phyloP scores from a whole-genome alignment of 2,329 filamentous ascomycete species.

The Ascochyta viciae-villosae region DNA sequence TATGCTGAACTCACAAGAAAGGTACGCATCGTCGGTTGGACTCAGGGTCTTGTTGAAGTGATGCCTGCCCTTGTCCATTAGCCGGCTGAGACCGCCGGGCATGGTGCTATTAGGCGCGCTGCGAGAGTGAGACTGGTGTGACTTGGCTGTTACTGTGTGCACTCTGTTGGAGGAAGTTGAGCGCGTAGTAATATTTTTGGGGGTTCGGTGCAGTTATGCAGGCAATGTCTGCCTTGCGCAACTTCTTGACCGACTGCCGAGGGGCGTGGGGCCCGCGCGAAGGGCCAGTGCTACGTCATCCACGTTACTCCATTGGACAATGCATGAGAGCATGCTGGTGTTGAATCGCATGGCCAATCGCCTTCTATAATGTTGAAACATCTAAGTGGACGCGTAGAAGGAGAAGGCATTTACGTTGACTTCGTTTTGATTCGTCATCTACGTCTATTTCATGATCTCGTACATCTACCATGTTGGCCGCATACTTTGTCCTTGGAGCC shows the following conservation, averaged over 20 bases:
- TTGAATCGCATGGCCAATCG: background rate
- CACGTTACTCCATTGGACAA: constrained; percentile 19
- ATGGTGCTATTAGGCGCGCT: constrained; percentile 18
- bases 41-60: constrained; percentile 40
- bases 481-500: background rate
- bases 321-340: constrained; percentile 10
- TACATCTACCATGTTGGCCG: background rate
- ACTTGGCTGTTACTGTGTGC: background rate
- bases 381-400: background rate
- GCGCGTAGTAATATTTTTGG: background rate
- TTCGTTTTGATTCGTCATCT: background rate
- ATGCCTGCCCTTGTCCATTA: constrained; percentile 35
- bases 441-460: background rate
- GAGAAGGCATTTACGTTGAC: background rate
- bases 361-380: background rate
- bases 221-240: constrained; percentile 25
- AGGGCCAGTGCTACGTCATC: constrained; percentile 22
- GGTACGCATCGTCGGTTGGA: constrained; percentile 69
- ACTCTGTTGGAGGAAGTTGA: background rate
- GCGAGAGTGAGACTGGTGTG: constrained; percentile 7
- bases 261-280: constrained; percentile 17
- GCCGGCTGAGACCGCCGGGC: constrained; percentile 31
- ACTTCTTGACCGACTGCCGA: constrained; percentile 20
- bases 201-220: constrained; percentile 15
- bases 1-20: constrained; percentile 66